phyloP scores from a whole-genome alignment of 495 filamentous ascomycete species.

The Aspergillus steynii region DNA sequence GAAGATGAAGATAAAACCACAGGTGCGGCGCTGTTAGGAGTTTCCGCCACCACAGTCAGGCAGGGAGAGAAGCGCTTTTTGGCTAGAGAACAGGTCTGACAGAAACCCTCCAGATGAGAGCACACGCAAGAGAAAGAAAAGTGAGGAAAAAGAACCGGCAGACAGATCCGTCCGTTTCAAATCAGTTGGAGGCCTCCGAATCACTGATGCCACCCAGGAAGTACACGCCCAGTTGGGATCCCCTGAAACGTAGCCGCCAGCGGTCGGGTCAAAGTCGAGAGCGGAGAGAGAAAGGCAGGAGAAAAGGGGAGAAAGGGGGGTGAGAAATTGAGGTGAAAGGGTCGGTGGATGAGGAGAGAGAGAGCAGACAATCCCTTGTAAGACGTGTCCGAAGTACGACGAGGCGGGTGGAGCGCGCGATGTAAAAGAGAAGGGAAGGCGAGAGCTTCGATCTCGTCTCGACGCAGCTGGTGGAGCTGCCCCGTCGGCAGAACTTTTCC shows the following conservation, averaged over 20 bases:
- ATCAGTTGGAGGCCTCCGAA: not conserved
- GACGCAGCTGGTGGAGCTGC: slow-evolving; percentile 18
- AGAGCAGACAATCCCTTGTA: slow-evolving; percentile 10
- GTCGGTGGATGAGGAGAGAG: not conserved
- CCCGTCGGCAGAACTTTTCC: slow-evolving; percentile 15
- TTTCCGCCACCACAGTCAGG: slow-evolving; percentile 17
- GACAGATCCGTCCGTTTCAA: slow-evolving; percentile 5
- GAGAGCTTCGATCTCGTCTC: slow-evolving; percentile 18
- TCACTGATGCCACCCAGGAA: slow-evolving; percentile 19
- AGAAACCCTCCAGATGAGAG: slow-evolving; percentile 20
- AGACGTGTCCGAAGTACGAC: slow-evolving; percentile 21
- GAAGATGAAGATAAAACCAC: slow-evolving; percentile 23
- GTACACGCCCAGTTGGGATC: slow-evolving; percentile 17
- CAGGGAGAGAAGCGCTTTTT: slow-evolving; percentile 13
- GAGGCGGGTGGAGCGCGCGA: slow-evolving; percentile 22
- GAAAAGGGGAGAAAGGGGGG: slow-evolving; percentile 2
- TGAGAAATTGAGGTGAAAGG: not conserved
- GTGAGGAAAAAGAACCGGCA: slow-evolving; percentile 6
- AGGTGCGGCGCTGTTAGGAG: slow-evolving; percentile 14
- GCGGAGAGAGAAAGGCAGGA: slow-evolving; percentile 1
- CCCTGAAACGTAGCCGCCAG: slow-evolving; percentile 20
- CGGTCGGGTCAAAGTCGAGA: slow-evolving; percentile 9
- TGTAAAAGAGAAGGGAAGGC: slow-evolving; percentile 16
- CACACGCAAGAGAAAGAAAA: slow-evolving; percentile 9
- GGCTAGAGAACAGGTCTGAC: slow-evolving; percentile 22